These are phyloP conservation scores for Pisolithus tinctorius DNA, from an alignment of 768 basidiomycete genomes.

Conservation along the genomic window DNA sequence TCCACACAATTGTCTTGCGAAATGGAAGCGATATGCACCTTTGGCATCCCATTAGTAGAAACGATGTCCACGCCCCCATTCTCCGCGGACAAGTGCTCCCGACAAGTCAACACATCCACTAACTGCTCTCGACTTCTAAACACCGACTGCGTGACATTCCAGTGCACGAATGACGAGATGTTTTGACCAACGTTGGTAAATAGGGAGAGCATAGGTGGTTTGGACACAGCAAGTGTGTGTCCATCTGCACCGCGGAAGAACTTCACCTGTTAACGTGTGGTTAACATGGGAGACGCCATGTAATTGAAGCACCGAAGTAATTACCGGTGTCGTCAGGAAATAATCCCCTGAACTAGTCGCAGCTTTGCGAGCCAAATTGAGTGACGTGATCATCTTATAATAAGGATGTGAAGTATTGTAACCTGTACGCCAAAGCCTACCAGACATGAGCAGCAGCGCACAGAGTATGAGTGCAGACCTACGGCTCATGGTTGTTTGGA, in stretches of 20 bases:
- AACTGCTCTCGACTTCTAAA: slow-evolving; percentile 37
- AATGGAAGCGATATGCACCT: no score
- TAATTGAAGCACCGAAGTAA: slow-evolving; percentile 5
- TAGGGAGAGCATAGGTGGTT: slow-evolving; percentile 50
- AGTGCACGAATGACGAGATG: slow-evolving; percentile 27
- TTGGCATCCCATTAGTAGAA: no score
- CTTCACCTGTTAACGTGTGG: slow-evolving; percentile 31
- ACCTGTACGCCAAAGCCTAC: slow-evolving; percentile 53
- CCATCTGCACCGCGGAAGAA: slow-evolving; percentile 36
- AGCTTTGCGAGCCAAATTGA: slow-evolving; percentile 50
- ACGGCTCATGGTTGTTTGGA: slow-evolving; percentile 49
- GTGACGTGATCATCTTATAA: slow-evolving; percentile 35
- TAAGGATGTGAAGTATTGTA: slow-evolving; percentile 47
- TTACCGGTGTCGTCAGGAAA: slow-evolving; percentile 44
- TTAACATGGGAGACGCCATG: background rate
- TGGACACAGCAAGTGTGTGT: slow-evolving; percentile 42
- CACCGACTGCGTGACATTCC: slow-evolving; percentile 37
- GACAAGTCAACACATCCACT: slow-evolving; percentile 46
- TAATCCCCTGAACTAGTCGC: slow-evolving; percentile 36
- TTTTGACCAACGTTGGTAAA: slow-evolving; percentile 42
- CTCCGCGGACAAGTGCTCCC: no score
- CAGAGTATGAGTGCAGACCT: slow-evolving; percentile 1
- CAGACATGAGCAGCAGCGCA: background rate
- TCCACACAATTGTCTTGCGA: no score
- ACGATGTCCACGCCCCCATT: no score